These are phyloP conservation scores for Plasmodium ovale DNA, from an alignment of 169 alveolate genomes.

Conservation along the genomic window DNA sequence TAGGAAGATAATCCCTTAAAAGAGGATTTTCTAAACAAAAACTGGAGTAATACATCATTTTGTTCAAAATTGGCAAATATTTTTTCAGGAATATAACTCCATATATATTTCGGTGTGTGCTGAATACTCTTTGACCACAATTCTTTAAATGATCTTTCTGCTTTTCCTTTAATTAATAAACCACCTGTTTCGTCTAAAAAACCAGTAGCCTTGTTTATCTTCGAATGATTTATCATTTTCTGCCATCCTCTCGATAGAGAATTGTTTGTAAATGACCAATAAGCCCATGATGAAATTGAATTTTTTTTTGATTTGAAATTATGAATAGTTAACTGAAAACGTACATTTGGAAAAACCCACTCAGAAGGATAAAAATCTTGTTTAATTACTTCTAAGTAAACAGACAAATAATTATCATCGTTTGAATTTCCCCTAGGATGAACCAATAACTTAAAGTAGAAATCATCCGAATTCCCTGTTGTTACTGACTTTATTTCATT, in stretches of 20 bases:
- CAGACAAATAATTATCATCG: constrained; percentile 91
- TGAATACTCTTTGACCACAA: constrained; percentile 90
- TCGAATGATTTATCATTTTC: constrained; percentile 91
- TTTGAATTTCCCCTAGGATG: constrained; percentile 94
- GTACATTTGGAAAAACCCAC: constrained; percentile 94
- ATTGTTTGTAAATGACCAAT: constrained; percentile 92
- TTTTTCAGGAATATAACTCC: constrained; percentile 82
- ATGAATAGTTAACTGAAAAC: constrained; percentile 92
- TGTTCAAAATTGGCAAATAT: constrained; percentile 21
- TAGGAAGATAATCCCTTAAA: constrained; percentile 9
- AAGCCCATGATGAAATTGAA: constrained; percentile 93
- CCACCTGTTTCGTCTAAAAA: constrained; percentile 93
- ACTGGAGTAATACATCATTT: constrained; percentile 27
- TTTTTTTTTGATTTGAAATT: constrained; percentile 90
- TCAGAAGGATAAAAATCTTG: constrained; percentile 94
- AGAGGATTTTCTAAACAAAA: constrained; percentile 27
- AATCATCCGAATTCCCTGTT: constrained; percentile 91
- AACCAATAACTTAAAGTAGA: constrained; percentile 88
- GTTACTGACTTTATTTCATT: constrained; percentile 92
- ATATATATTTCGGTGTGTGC: constrained; percentile 89
- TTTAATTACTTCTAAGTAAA: constrained; percentile 91
- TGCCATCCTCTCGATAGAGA: constrained; percentile 94
- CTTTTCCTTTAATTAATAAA: constrained; percentile 91
- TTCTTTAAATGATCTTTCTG: constrained; percentile 91
- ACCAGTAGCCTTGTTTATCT: constrained; percentile 90